Base-by-base conservation (phyloP, 1,284 basidiomycete species). In the Pseudozyma hubeiensis region DNA sequence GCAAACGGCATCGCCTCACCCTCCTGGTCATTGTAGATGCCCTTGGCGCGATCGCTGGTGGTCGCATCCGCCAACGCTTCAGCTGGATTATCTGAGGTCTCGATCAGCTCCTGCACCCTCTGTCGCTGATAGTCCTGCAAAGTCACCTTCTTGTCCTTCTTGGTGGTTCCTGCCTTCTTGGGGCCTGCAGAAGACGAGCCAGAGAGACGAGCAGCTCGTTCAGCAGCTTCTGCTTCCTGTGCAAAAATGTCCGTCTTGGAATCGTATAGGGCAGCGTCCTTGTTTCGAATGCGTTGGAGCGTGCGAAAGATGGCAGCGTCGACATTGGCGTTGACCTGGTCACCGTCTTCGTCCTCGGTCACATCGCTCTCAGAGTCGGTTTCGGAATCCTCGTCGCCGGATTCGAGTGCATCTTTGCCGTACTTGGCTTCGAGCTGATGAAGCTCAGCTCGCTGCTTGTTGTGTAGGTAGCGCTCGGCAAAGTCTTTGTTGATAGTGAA, bases 291-390 rank as follows among this genome's bases (percentile, higher is more conserved):
- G 77, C 91, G 89, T 1, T 91, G 92, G 8, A 99, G 87, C 0
- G 95, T 99, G 51, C 93, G 88, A 44, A 99, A 87, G 79, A 99
- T 97, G 17, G 97, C 97, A 46, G 91, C 97, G 83, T 99, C 96
- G 48, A 98, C 89, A 0, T 92, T 91, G 2, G 95, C 94, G 0
- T 94, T 99, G 58, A 99, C 89, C 84, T 98, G 93, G 75, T 94
- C 93, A 13, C 95, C 97, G 65, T 97, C 92, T 82, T 96, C 93
- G 82, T 99, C 96, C 82, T 98, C 95, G 1, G 90, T 90, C 80
- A 93, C 92, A 50, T 90, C 91, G 43, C 84, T 83, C 40, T 77
- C 75, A 11, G 60, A 64, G 31, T 81, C 76, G 7, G 66, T 64
- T 7, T 67, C 72, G 17, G 52, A 53, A 11, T 53, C 40, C 8